Evolutionary conservation across 2,329 filamentous ascomycete species (phyloP).

Genomic region (Ophiosphaerella herpotricha): DNA sequence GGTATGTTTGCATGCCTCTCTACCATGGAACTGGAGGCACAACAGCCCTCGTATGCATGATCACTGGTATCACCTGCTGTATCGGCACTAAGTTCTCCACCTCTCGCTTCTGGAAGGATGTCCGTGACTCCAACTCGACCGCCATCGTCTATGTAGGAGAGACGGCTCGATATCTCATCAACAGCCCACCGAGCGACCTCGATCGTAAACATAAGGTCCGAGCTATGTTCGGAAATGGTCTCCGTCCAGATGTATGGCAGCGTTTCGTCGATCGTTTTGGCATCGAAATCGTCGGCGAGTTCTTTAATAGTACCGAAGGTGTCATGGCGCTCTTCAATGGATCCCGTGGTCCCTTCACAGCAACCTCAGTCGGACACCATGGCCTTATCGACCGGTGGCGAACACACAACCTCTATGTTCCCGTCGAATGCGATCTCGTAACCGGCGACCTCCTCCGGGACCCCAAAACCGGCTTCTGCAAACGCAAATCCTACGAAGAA

Average conservation of each 20-base stretch:
- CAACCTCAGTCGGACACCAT: constrained; percentile 71
- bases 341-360: constrained; percentile 64
- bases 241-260: constrained; percentile 71
- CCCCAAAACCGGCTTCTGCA: constrained; percentile 69
- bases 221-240: constrained; percentile 68
- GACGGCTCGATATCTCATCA: constrained; percentile 73
- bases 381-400: constrained; percentile 63
- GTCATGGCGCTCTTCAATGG: constrained; percentile 66
- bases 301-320: constrained; percentile 79
- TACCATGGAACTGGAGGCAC: constrained; percentile 77
- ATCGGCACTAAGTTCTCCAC: constrained; percentile 71
- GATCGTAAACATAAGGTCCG: constrained; percentile 64
- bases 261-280: constrained; percentile 67
- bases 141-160: constrained; percentile 80
- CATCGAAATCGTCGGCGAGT: constrained; percentile 68
- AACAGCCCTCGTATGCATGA: constrained; percentile 59
- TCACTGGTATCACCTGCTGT: constrained; percentile 62
- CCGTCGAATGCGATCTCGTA: constrained; percentile 70
- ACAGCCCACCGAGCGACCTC: constrained; percentile 65
- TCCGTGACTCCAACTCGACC: constrained; percentile 69
- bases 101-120: constrained; percentile 72
- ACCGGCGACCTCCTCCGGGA: constrained; percentile 70
- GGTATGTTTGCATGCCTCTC: constrained; percentile 77
- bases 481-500: constrained; percentile 64
- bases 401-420: constrained; percentile 62